Base-by-base conservation (phyloP, 208 protist genomes). In the Wallacemonas sp. region DNA sequence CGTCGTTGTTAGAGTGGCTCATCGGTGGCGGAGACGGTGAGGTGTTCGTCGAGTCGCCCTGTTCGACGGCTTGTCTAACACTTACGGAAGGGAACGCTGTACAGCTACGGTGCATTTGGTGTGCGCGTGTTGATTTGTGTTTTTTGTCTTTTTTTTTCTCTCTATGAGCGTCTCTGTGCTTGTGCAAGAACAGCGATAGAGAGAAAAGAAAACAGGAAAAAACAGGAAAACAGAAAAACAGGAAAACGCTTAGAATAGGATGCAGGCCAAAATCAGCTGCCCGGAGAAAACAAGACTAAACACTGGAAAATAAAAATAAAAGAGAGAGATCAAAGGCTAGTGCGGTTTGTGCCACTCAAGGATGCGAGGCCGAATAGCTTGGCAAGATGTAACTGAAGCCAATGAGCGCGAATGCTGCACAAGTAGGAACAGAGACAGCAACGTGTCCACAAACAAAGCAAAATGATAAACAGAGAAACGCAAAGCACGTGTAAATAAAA, bases 111-210 rank as follows among this genome's bases (percentile, higher is more conserved):
- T 54, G 46, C 46, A 54, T 54, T 31, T 6, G 14, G 9, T 41
- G 36, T 41, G 36, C 14, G 36, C 14, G 6, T 41, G 36, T 41
- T 41, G 14, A 17, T 41, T 6, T 46, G 46, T 8, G 46, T 15
- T 54, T 11, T 6, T 5, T 49, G 24, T 22, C 9, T 49, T n/a
- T n/a, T 49, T 49, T 49, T 49, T 22, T 49, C 24, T 22, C 19
- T 49, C 17, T 41, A 17, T 49, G 44, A 5, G 44, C 44, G 15
- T 26, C 24, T 46, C n/a, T 64, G n/a, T n/a, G n/a, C n/a, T n/a
- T n/a, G n/a, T n/a, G n/a, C n/a, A n/a, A n/a, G n/a, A n/a, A 41
- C 45, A 66, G 26, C 42, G 42, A 68, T 46, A 39, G 45, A 21
- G 27, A 31, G 33, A 60, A 60, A 19, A 4, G 42, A 19, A 22